These are phyloP conservation scores for Actinomucor elegans DNA, from an alignment of 371 early-diverging fungal species.

Conservation along the genomic window DNA sequence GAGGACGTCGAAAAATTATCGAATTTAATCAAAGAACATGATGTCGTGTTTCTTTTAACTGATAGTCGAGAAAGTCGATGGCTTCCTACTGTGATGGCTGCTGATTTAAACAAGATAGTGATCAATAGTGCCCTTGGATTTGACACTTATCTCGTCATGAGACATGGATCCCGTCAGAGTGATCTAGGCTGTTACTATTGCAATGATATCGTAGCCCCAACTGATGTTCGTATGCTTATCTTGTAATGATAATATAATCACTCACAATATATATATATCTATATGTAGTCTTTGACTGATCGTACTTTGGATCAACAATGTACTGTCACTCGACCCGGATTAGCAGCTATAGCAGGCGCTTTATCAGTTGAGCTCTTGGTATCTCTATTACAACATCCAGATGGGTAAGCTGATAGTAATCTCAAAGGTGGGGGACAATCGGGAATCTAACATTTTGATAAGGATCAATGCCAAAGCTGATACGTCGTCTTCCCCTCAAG, in stretches of 20 bases:
- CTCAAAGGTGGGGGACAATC: neutral
- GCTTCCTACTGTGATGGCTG: conserved; percentile 89
- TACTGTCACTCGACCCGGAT: conserved; percentile 95
- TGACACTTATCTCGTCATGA: conserved; percentile 95
- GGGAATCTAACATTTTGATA: neutral
- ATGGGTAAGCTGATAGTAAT: conserved; percentile 52
- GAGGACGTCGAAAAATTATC: conserved; percentile 59
- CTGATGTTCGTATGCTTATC: conserved; percentile 63
- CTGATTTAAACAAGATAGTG: conserved; percentile 66
- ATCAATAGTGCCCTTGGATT: conserved; percentile 95
- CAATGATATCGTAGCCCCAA: conserved; percentile 93
- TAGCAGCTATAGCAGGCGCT: conserved; percentile 86
- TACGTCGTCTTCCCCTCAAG: conserved; percentile 13
- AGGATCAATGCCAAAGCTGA: conserved; percentile 43
- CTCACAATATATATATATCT: neutral
- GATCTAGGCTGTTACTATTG: conserved; percentile 94
- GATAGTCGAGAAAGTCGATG: conserved; percentile 96
- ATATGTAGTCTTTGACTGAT: conserved; percentile 88
- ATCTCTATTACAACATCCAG: conserved; percentile 81
- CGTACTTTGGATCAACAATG: conserved; percentile 96
- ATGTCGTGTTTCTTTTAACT: conserved; percentile 87
- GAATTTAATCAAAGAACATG: conserved; percentile 71
- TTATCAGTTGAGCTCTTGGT: conserved; percentile 89
- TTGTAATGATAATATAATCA: neutral
- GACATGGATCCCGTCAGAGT: conserved; percentile 74